phyloP scores from a whole-genome alignment of 148 eudicot species.

The Oxyria digyna region DNA sequence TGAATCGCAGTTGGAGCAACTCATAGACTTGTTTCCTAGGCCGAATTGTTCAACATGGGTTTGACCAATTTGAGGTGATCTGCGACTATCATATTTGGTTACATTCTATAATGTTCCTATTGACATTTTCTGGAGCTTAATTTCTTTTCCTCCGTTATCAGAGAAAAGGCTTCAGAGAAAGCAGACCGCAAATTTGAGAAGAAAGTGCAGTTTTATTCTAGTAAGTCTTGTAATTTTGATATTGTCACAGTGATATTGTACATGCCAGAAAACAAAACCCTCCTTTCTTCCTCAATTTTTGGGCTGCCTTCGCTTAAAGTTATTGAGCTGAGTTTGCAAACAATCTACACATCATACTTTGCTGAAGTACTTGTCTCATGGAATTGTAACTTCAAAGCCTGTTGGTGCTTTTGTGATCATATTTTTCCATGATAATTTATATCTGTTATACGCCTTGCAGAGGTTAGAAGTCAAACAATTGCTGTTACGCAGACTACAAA shows the following conservation, averaged over 20 bases:
- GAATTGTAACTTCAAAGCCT: not conserved
- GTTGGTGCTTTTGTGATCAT: not conserved
- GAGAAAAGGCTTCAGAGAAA: conserved; percentile 25
- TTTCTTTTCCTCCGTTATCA: conserved; percentile 8
- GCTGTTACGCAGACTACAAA: conserved; percentile 5
- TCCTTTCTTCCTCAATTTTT: not conserved
- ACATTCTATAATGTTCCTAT: no score
- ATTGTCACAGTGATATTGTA: not conserved
- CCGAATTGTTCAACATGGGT: conserved; percentile 11
- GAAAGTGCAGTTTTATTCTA: conserved; percentile 55
- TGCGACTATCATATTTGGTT: no score
- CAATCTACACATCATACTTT: no score
- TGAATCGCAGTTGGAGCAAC: not conserved
- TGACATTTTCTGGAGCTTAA: no score
- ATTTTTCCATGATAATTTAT: not conserved
- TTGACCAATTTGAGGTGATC: conserved; percentile 17
- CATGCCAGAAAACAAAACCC: not conserved
- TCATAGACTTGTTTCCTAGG: not conserved
- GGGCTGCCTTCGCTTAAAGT: not conserved
- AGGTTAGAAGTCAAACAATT: conserved; percentile 5
- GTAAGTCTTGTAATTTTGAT: conserved; percentile 21
- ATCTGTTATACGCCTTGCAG: not conserved
- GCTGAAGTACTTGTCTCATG: not conserved
- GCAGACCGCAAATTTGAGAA: conserved; percentile 60
- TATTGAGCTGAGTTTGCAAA: no score